Evolutionary conservation across 345 rosid genomes (phyloP).

Genomic region (Limnanthes douglasii): DNA sequence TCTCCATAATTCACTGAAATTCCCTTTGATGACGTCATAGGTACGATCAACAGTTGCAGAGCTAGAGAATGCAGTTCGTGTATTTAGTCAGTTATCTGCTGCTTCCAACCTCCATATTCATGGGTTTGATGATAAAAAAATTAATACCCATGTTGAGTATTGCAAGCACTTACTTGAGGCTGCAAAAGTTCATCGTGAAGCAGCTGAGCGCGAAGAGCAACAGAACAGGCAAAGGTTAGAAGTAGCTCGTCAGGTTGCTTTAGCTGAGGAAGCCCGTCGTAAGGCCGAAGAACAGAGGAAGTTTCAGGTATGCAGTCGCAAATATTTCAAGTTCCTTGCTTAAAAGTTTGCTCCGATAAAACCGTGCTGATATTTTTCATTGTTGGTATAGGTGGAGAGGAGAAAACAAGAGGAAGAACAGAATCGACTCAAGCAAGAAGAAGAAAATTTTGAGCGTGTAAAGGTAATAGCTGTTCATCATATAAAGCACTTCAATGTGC

Average conservation of each 20-base stretch:
- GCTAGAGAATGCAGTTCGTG: conserved; percentile 86
- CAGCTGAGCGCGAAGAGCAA: conserved; percentile 84
- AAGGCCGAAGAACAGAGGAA: conserved; percentile 96
- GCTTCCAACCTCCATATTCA: conserved; percentile 86
- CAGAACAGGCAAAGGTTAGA: conserved; percentile 86
- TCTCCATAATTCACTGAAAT: no score
- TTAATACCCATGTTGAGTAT: conserved; percentile 91
- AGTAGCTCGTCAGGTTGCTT: conserved; percentile 86
- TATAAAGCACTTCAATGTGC: neutral
- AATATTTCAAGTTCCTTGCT: conserved; percentile 1
- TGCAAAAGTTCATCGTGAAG: conserved; percentile 91
- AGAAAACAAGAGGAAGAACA: conserved; percentile 88
- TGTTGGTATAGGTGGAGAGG: conserved; percentile 63
- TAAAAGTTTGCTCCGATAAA: conserved; percentile 3
- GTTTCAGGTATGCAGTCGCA: conserved; percentile 38
- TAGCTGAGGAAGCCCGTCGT: conserved; percentile 98
- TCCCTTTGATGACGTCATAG: conserved; percentile 22
- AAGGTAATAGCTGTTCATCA: conserved; percentile 33
- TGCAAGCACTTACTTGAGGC: conserved; percentile 89
- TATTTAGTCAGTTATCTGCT: conserved; percentile 78
- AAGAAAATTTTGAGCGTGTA: conserved; percentile 73
- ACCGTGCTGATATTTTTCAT: conserved; percentile 2
- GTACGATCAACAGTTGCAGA: conserved; percentile 90
- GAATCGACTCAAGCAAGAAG: conserved; percentile 75
- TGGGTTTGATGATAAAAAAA: conserved; percentile 95